A percentile compares a stretch with the other conserved stretches of the same genome.
These are phyloP conservation scores for Rubia balearica DNA, from an alignment of 305 asterid genomes.

Conservation along the genomic window DNA sequence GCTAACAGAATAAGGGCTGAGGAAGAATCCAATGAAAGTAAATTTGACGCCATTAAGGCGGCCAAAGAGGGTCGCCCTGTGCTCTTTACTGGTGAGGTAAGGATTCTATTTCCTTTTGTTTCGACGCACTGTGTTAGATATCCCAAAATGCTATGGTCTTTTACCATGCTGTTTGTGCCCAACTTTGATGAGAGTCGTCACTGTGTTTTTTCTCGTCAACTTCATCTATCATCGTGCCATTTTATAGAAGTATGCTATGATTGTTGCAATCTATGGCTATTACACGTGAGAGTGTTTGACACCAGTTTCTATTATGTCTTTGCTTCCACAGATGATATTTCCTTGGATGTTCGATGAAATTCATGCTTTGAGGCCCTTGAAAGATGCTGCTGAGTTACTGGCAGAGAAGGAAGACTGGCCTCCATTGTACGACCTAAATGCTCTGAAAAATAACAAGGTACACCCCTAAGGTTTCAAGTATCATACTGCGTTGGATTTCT, in stretches of 20 bases:
- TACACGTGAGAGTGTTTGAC: not conserved
- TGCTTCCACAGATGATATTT: slow-evolving; percentile 62
- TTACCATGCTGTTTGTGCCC: not conserved
- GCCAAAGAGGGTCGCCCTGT: slow-evolving; percentile 66
- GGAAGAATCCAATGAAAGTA: slow-evolving; percentile 22
- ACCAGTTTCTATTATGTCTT: not conserved
- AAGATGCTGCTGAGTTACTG: slow-evolving; percentile 65
- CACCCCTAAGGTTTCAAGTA: not conserved
- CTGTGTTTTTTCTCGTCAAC: not conserved
- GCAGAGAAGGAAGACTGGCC: slow-evolving; percentile 93
- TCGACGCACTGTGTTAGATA: too few relatives aligned
- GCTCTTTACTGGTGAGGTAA: slow-evolving; percentile 87
- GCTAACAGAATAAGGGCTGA: slow-evolving; percentile 73
- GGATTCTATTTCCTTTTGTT: not conserved
- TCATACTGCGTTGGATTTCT: not conserved
- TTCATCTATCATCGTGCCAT: not conserved
- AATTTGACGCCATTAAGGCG: slow-evolving; percentile 70
- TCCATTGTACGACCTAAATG: slow-evolving; percentile 50
- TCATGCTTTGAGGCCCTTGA: slow-evolving; percentile 67
- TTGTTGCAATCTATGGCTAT: not conserved
- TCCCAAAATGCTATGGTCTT: not conserved
- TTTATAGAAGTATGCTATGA: not conserved
- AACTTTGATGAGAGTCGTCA: not conserved
- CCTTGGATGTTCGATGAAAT: slow-evolving; percentile 93
- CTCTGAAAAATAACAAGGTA: slow-evolving; percentile 69